Conservation (phyloP, 495 filamentous ascomycete species). For the Acidiella bohemica region DNA sequence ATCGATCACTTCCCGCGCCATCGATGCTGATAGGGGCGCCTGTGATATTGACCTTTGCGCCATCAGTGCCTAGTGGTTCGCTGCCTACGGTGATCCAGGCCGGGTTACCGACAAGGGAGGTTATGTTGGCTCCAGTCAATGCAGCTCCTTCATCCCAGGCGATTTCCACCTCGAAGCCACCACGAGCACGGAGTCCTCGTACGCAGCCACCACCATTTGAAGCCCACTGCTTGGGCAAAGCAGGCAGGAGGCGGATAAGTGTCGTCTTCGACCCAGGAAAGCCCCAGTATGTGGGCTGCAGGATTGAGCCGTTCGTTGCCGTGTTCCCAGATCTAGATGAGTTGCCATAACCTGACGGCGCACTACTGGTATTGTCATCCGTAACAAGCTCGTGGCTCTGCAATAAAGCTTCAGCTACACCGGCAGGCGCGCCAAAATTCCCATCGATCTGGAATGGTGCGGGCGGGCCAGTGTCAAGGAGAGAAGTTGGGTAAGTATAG, state of each 20-base stretch:
- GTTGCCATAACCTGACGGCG: too few relatives aligned
- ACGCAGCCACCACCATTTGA: background rate
- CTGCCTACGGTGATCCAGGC: background rate
- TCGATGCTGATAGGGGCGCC: background rate
- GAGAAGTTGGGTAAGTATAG: background rate
- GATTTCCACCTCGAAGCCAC: conserved; percentile 4
- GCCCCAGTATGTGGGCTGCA: background rate
- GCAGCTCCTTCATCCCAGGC: background rate
- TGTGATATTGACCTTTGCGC: too few relatives aligned
- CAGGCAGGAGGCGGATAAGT: conserved; percentile 1
- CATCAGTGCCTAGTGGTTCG: background rate
- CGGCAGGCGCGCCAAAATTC: conserved; percentile 2
- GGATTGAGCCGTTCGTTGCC: background rate
- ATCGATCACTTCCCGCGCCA: conserved; percentile 1
- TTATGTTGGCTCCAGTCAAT: conserved; percentile 1
- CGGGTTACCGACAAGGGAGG: background rate
- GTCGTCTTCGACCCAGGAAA: background rate
- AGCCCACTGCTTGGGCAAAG: background rate
- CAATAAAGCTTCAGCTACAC: background rate
- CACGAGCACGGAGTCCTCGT: background rate
- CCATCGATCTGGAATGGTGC: conserved; percentile 5
- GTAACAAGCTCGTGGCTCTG: conserved; percentile 3
- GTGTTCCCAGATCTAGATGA: too few relatives aligned
- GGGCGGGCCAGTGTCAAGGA: conserved; percentile 4
- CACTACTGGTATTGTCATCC: too few relatives aligned